Percentiles rank a stretch among this genome's conserved stretches.
phyloP scores from a whole-genome alignment of 768 basidiomycete species.

The Arthromyces matolae region DNA sequence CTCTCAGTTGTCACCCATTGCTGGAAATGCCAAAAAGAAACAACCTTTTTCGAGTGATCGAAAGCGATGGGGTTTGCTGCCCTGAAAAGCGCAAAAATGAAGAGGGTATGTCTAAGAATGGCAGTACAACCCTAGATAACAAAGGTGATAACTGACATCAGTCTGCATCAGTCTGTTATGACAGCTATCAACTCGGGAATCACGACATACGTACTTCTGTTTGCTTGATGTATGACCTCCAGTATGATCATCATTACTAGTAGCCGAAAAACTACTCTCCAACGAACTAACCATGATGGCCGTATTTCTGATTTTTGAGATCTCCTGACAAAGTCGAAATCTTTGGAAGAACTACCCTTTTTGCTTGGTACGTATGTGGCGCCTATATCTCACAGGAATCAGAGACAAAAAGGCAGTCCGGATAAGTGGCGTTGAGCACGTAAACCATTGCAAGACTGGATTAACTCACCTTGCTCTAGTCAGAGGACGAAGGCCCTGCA shows the following conservation, averaged over 20 bases:
- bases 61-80: conserved; percentile 1
- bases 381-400: conserved; percentile 22
- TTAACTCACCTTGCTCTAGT: conserved; percentile 26
- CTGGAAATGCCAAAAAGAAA: conserved; percentile 4
- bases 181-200: conserved; percentile 20
- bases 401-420: conserved; percentile 27
- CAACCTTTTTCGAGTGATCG: conserved; percentile 8
- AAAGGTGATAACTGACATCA: conserved; percentile 9
- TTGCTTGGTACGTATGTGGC: conserved; percentile 26
- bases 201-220: conserved; percentile 11
- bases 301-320: conserved; percentile 17
- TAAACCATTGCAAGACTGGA: conserved; percentile 32
- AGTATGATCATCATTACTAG: conserved; percentile 20
- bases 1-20: not conserved
- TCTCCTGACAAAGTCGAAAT: conserved; percentile 20
- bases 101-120: conserved; percentile 4
- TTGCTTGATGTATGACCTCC: conserved; percentile 12
- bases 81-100: not conserved
- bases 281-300: conserved; percentile 19
- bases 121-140: conserved; percentile 12
- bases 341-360: conserved; percentile 23
- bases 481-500: conserved; percentile 23
- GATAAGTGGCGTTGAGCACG: conserved; percentile 43
- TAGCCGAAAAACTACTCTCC: conserved; percentile 20
- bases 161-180: conserved; percentile 11